Base-by-base conservation (phyloP, 2,329 filamentous ascomycete species). In the Colletotrichum tamarilloi region DNA sequence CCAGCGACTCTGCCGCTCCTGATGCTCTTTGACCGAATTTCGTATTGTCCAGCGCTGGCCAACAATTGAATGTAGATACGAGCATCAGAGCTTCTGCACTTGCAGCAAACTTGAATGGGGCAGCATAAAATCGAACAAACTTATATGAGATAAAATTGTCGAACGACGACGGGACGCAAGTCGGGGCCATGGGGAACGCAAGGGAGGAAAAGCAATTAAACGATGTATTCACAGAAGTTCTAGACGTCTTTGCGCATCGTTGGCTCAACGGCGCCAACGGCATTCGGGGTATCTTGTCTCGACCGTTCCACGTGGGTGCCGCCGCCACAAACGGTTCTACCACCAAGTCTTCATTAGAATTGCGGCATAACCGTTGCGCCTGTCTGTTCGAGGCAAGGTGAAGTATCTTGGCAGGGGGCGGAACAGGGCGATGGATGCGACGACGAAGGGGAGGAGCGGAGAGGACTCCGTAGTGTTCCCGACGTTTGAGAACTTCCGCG, bases 281-380 rank as follows among this genome's bases (percentile, higher is more conserved):
- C 59, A n/a, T 71, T 46, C 49, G 56, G 46, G 32, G 24, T 9
- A 32, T 35, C 11, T 26, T 53, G 32, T 60, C 30, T 60, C 11
- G 62, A 24, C 9, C 9, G 52, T 46, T 14, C 68, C 68, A 71
- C 63, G 68, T 71, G 68, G 22, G 7, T 55, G 64, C 16, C 42
- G 35, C 14, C 64, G 62, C 67, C 67, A 59, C 62, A 19, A 30
- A 56, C 53, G 60, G 56, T 12, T 28, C 28, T 35, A 32, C 19
- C 32, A 24, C 24, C 14, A 24, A 24, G 28, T 30, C 16, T n/a
- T 9, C 42, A 42, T 42, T 42, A 3, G 7, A n/a, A n/a, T 9
- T 49, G 16, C 42, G 42, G 42, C 19, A 49, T 4, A 49, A n/a
- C 42, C 6, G 16, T n/a, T 19, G 42, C 19, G 19, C 42, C 7